A percentile compares a stretch with the other conserved stretches of the same genome.
phyloP scores from a whole-genome alignment of 768 basidiomycete genomes.

The Mycena haematopus region DNA sequence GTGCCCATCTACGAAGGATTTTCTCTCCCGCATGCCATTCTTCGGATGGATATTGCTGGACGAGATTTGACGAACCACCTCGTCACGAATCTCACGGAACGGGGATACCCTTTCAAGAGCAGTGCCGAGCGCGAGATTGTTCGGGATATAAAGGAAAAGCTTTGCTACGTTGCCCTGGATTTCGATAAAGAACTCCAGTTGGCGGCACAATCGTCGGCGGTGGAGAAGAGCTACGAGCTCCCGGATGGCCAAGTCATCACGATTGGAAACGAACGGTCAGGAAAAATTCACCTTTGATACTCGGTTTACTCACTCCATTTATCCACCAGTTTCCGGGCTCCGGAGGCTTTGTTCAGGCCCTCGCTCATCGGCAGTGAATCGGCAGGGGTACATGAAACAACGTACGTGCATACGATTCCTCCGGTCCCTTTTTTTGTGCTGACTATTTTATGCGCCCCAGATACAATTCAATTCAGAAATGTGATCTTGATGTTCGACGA shows the following conservation, averaged over 20 bases:
- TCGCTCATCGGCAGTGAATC: conserved; percentile 69
- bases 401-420: conserved; percentile 31
- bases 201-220: not conserved
- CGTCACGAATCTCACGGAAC: conserved; percentile 51
- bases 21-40: conserved; percentile 4
- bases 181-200: conserved; percentile 6
- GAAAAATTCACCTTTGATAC: not conserved
- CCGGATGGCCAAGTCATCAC: conserved; percentile 56
- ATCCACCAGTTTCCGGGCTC: conserved; percentile 57
- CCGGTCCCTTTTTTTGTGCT: not conserved
- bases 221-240: conserved; percentile 10
- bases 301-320: not conserved
- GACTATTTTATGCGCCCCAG: not conserved
- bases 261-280: conserved; percentile 67
- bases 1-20: conserved; percentile 18
- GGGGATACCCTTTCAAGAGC: conserved; percentile 76
- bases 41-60: not conserved
- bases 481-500: conserved; percentile 5
- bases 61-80: conserved; percentile 1
- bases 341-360: conserved; percentile 77
- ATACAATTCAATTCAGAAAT: conserved; percentile 10
- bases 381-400: conserved; percentile 5
- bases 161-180: conserved; percentile 47
- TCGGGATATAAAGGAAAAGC: conserved; percentile 78
- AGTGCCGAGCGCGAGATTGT: conserved; percentile 76